A percentile compares a stretch with the other conserved stretches of the same genome.
phyloP scores from a whole-genome alignment of 1,139 yeast genomes.

The Zygosaccharomyces pseudobailii region DNA sequence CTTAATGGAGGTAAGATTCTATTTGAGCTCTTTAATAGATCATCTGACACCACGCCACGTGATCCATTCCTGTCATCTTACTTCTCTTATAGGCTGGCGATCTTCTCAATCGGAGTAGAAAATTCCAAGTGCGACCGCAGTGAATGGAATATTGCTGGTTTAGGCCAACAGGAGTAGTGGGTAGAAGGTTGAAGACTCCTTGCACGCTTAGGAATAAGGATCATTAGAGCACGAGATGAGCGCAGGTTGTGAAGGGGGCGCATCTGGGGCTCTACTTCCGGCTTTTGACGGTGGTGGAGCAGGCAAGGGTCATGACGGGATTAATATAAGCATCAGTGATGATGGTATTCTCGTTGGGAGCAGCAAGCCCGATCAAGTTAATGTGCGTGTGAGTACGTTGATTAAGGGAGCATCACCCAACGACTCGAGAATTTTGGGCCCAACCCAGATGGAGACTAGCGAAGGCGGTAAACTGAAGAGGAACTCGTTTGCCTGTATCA shows the following conservation, averaged over 20 bases:
- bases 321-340: neutral
- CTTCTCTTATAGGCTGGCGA: neutral
- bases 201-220: neutral
- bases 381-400: constrained; percentile 10
- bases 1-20: neutral
- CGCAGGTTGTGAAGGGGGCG: constrained; percentile 2
- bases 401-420: constrained; percentile 25
- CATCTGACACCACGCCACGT: neutral
- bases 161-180: neutral
- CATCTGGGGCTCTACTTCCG: constrained; percentile 1
- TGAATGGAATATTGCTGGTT: neutral
- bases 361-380: neutral
- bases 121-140: neutral
- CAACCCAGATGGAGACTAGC: constrained; percentile 22
- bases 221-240: neutral
- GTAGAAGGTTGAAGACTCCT: neutral
- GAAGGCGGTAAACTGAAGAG: constrained; percentile 25
- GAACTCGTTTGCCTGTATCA: constrained; percentile 62
- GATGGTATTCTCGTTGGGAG: constrained; percentile 1
- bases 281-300: neutral
- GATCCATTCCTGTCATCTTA: neutral
- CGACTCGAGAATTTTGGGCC: constrained; percentile 24
- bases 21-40: neutral
- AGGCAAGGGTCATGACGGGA: neutral
- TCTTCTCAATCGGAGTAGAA: neutral